Evolutionary conservation across 192 early-diverging fungal species (phyloP).

Genomic region (Entomortierella lignicola): DNA sequence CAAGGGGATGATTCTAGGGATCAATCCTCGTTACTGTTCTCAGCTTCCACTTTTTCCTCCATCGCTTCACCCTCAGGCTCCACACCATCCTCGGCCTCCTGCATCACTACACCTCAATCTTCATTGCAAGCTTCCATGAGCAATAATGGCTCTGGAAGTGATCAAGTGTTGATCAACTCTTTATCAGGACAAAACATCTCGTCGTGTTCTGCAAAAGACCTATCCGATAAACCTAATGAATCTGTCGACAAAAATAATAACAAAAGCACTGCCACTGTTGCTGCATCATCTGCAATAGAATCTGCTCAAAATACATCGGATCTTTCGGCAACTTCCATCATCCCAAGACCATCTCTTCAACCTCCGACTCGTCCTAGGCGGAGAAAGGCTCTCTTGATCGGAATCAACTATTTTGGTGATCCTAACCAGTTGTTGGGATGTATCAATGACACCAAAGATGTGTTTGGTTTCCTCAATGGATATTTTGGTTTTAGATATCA

Average conservation of each 20-base stretch:
- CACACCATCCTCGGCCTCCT: too few species aligned
- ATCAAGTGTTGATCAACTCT: slow-evolving; percentile 11
- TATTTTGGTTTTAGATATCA: slow-evolving; percentile 68
- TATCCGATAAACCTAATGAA: slow-evolving; percentile 13
- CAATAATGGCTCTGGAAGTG: not conserved
- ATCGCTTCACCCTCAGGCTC: not conserved
- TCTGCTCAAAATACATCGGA: too few species aligned
- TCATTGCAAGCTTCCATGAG: not conserved
- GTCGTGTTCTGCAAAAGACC: slow-evolving; percentile 7
- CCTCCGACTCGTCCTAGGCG: slow-evolving; percentile 27
- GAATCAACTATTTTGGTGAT: slow-evolving; percentile 70
- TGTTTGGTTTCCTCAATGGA: slow-evolving; percentile 67
- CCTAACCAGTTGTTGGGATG: slow-evolving; percentile 53
- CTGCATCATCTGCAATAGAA: too few species aligned
- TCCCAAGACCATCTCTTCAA: slow-evolving; percentile 5
- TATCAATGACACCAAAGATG: slow-evolving; percentile 55
- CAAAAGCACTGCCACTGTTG: too few species aligned
- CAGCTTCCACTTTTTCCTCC: slow-evolving; percentile 14
- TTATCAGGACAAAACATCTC: slow-evolving; percentile 38
- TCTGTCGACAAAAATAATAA: slow-evolving; percentile 11
- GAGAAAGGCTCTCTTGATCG: slow-evolving; percentile 67
- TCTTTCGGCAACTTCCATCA: not conserved
- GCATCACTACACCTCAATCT: slow-evolving; percentile 11
- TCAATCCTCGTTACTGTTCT: slow-evolving; percentile 16
- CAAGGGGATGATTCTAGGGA: not conserved